Percentiles rank a stretch among this genome's conserved stretches.
phyloP scores from a whole-genome alignment of 345 rosid species.

The Gossypium raimondii region DNA sequence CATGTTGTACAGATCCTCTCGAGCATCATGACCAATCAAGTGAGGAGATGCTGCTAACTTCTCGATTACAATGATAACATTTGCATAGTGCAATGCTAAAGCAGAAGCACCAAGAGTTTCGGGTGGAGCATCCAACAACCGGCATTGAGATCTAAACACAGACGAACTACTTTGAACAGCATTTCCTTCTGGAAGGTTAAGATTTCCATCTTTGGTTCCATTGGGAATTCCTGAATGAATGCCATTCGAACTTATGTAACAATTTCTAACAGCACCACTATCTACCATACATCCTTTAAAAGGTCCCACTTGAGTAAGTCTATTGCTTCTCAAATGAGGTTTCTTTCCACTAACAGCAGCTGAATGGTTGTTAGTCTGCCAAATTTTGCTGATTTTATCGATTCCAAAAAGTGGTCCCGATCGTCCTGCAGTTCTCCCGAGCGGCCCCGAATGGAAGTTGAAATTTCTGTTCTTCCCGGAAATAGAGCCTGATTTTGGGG shows the following conservation, averaged over 20 bases:
- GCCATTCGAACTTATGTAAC: constrained; percentile 28
- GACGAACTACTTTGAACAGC: constrained; percentile 27
- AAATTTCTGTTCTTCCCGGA: constrained; percentile 34
- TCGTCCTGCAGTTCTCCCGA: constrained; percentile 43
- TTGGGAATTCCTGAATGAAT: constrained; percentile 26
- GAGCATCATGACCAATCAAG: constrained; percentile 89
- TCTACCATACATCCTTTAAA: constrained; percentile 68
- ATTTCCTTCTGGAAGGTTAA: constrained; percentile 19
- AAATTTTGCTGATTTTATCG: constrained; percentile 44
- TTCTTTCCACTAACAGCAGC: constrained; percentile 44
- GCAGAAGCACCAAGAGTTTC: constrained; percentile 86
- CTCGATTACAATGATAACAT: constrained; percentile 83
- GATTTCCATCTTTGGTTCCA: constrained; percentile 39
- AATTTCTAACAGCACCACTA: constrained; percentile 36
- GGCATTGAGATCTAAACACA: constrained; percentile 32
- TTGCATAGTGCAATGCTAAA: constrained; percentile 90
- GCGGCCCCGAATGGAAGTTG: constrained; percentile 65
- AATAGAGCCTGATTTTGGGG: constrained; percentile 44
- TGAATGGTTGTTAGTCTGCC: constrained; percentile 46
- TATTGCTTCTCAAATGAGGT: constrained; percentile 40
- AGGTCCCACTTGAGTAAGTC: constrained; percentile 79
- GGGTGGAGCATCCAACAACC: constrained; percentile 61
- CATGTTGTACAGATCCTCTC: constrained; percentile 96
- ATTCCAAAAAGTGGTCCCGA: constrained; percentile 56
- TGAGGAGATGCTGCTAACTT: constrained; percentile 89